Evolutionary conservation across 257 asterid genomes (phyloP).

Genomic region (Buddleja alternifolia): DNA sequence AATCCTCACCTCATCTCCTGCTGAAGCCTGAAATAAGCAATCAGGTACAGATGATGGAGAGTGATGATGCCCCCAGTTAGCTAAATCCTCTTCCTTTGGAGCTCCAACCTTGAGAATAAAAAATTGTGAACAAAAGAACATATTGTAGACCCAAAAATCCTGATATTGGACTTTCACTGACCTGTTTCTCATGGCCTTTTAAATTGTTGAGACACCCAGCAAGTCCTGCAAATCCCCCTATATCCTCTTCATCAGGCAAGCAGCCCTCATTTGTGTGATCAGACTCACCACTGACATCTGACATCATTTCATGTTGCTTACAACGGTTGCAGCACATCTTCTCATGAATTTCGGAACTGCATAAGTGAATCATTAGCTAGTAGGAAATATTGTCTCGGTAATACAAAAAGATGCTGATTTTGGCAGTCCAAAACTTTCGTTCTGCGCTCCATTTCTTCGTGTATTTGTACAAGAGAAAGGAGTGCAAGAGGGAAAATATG

Average conservation of each 20-base stretch:
- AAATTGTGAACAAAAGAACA: constrained; percentile 26
- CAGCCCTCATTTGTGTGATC: constrained; percentile 30
- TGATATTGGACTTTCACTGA: constrained; percentile 27
- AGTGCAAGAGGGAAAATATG: constrained; percentile 8
- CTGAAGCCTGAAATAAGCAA: constrained; percentile 80
- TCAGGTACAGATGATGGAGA: constrained; percentile 88
- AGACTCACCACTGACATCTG: constrained; percentile 36
- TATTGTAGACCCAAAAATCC: constrained; percentile 10
- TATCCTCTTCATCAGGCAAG: constrained; percentile 70
- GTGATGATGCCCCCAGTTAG: constrained; percentile 92
- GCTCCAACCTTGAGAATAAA: constrained; percentile 68
- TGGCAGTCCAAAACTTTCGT: constrained; percentile 13
- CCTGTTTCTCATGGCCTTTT: constrained; percentile 85
- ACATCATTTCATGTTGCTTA: constrained; percentile 41
- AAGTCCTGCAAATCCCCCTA: constrained; percentile 88
- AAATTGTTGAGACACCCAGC: constrained; percentile 73
- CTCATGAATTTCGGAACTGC: constrained; percentile 94
- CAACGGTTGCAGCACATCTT: constrained; percentile 87
- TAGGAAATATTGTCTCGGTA: constrained; percentile 12
- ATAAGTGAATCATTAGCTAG: constrained; percentile 25
- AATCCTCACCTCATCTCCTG: constrained; percentile 85
- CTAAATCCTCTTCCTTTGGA: constrained; percentile 94
- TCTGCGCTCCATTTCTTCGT: constrained; percentile 9
- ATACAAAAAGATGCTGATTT: constrained; percentile 11
- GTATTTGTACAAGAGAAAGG: constrained; percentile 10